Evolutionary conservation across 1,139 yeast genomes (phyloP).

Genomic region (Blastobotrys persicus): DNA sequence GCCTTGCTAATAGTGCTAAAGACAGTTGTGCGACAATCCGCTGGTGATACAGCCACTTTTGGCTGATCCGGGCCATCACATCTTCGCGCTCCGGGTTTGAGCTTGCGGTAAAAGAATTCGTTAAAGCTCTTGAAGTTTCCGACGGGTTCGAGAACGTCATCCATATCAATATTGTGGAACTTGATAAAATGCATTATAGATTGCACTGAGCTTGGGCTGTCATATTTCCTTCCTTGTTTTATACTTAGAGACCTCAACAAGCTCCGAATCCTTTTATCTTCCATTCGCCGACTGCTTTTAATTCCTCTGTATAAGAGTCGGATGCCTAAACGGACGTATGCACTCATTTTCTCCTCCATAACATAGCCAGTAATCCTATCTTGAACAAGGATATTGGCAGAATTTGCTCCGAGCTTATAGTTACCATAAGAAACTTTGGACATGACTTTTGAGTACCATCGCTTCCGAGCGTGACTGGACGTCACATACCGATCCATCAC

Average conservation of each 20-base stretch:
- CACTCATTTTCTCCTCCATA: conserved; percentile 88
- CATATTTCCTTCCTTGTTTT: conserved; percentile 84
- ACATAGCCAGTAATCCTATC: conserved; percentile 85
- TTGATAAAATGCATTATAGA: conserved; percentile 76
- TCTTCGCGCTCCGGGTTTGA: conserved; percentile 68
- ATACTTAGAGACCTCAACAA: conserved; percentile 64
- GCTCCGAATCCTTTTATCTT: conserved; percentile 55
- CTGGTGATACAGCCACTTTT: conserved; percentile 67
- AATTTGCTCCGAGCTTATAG: conserved; percentile 81
- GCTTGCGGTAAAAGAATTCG: conserved; percentile 80
- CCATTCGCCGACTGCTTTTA: conserved; percentile 47
- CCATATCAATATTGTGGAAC: conserved; percentile 72
- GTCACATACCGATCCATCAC: conserved; percentile 73
- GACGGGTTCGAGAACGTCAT: conserved; percentile 59
- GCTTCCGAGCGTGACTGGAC: conserved; percentile 75
- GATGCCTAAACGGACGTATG: conserved; percentile 84
- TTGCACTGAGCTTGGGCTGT: conserved; percentile 58
- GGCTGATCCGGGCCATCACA: conserved; percentile 55
- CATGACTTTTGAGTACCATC: conserved; percentile 83
- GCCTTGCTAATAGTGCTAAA: conserved; percentile 64
- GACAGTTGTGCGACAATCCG: conserved; percentile 82
- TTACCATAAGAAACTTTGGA: conserved; percentile 87
- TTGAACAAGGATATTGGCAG: conserved; percentile 91
- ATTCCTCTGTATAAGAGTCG: conserved; percentile 77
- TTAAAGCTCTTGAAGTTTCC: conserved; percentile 67